Conservation (phyloP, 805 yeast species). For the Lipomyces lipofer region DNA sequence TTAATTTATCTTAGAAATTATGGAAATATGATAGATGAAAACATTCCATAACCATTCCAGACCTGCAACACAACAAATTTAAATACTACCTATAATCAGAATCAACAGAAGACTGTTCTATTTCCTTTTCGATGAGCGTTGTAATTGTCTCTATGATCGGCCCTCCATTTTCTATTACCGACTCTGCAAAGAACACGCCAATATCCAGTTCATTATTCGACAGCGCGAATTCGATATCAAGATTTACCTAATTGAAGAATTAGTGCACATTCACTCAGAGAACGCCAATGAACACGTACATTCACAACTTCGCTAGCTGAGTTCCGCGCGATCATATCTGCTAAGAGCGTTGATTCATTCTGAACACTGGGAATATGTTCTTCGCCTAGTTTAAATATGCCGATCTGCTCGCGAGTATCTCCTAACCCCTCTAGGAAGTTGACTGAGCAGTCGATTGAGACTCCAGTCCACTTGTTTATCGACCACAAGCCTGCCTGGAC, state of each 20-base stretch:
- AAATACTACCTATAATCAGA: too few relatives aligned
- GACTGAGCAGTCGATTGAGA: conserved; percentile 23
- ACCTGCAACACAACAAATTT: too few relatives aligned
- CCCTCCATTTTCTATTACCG: too few relatives aligned
- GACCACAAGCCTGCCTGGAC: conserved; percentile 24
- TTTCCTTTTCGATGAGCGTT: too few relatives aligned
- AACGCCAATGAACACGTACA: background rate
- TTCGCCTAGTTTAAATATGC: background rate
- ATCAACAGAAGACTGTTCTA: too few relatives aligned
- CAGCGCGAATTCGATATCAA: conserved; percentile 30
- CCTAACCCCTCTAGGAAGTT: conserved; percentile 25
- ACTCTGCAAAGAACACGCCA: conserved; percentile 27
- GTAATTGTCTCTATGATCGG: too few relatives aligned
- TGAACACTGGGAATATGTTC: too few relatives aligned
- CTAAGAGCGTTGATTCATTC: too few relatives aligned
- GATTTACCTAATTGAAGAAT: conserved; percentile 4
- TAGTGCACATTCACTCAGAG: conserved; percentile 1
- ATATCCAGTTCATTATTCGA: conserved; percentile 16
- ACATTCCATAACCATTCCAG: too few relatives aligned
- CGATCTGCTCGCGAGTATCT: background rate
- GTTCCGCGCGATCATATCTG: background rate
- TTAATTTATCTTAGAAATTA: too few relatives aligned
- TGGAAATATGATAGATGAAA: too few relatives aligned
- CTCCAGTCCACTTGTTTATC: conserved; percentile 24
- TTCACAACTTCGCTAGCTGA: background rate